Evolutionary conservation across 169 alveolate species (phyloP).

Genomic region (Plasmodium berghei): DNA sequence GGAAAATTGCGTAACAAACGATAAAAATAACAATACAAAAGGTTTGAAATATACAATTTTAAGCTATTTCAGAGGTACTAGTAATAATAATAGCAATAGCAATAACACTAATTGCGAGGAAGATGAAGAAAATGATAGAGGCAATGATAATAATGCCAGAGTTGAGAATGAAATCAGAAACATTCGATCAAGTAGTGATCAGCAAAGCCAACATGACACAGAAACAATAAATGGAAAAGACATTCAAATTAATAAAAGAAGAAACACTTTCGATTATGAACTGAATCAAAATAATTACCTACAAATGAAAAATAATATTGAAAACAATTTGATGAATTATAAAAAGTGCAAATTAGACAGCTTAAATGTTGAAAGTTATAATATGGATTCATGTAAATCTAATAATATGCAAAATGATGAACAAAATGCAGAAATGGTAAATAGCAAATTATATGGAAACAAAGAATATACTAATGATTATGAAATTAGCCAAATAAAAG

Average conservation of each 20-base stretch:
- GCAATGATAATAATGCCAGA: background rate
- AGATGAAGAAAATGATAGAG: background rate
- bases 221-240: too few relatives aligned
- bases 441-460: background rate
- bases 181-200: too few relatives aligned
- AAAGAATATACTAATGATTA: conserved; percentile 9
- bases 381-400: conserved; percentile 11
- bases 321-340: conserved; percentile 40
- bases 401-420: conserved; percentile 8
- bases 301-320: conserved; percentile 51
- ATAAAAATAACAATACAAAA: conserved; percentile 1
- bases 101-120: background rate
- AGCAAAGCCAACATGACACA: too few relatives aligned
- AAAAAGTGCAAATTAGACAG: conserved; percentile 34
- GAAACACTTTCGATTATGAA: background rate
- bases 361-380: conserved; percentile 11
- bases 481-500: background rate
- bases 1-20: conserved; percentile 9
- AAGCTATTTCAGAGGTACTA: conserved; percentile 25
- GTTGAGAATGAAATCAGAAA: too few relatives aligned
- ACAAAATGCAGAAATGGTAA: background rate
- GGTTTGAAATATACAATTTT: conserved; percentile 17
- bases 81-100: background rate
- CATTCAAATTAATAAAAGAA: too few relatives aligned
- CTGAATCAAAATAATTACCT: background rate